Evolutionary conservation across 345 rosid genomes (phyloP), one percentile per base, ranked within the genome.

Genomic region (Stellera chamaejasme): DNA sequence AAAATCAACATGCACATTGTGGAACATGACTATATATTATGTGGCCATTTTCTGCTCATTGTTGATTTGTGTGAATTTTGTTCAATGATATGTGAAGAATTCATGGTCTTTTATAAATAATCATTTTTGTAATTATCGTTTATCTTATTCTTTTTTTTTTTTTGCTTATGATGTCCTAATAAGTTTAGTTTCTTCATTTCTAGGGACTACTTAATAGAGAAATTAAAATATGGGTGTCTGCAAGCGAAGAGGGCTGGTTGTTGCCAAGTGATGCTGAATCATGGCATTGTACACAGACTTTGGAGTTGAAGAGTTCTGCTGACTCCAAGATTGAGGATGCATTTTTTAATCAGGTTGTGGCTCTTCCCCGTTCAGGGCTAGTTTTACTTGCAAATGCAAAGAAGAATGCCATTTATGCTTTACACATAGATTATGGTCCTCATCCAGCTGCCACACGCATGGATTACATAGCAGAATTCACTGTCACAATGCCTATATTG

Each of bases 401-500:
- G 78, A 79, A 68, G 73, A 82, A 74, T 69, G 84, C 88, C 39
- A 76, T 76, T 47, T 79, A 79, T 74, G 79, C 75, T 44, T 49
- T 82, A 52, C 82, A 79, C 51, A 45, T 82, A 60, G 84, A 82
- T 59, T 82, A 78, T 54, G 87, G 87, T 13, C 65, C 64, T 52
- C 55, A 70, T 62, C 87, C 87, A n/a, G 70, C 80, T 56, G 65
- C 82, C 56, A 74, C 84, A 54, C 66, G 70, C 32, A 66, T 82
- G 80, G 87, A 74, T 65, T 82, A 74, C 70, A 64, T 82, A 39
- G 74, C 87, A 46, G 87, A 79, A 58, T 82, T 78, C 60, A 82
- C 84, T 10, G 87, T 82, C 28, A 72, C 84, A 14, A 82, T 82
- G 80, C 84, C 87, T 59, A 82, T 82, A 52, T 64, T 82, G 75